Base-by-base conservation (phyloP, 1,284 basidiomycete genomes). In the Ceratorhiza oryzae-sativae region DNA sequence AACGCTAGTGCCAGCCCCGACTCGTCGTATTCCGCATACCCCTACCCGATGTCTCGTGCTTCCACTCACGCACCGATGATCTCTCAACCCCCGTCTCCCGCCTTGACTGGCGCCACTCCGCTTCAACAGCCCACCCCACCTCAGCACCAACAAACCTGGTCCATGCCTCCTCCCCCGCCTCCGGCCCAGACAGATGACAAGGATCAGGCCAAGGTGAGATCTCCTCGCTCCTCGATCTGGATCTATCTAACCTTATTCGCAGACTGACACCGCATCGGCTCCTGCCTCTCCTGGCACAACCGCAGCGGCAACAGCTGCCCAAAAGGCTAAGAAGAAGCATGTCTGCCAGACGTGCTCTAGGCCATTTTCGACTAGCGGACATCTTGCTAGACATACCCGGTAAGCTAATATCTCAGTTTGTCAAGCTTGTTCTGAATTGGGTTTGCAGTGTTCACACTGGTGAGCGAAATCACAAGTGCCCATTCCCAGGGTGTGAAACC, bases 401-500 rank as follows among this genome's bases (percentile, higher is more conserved):
- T 67, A 55, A 15, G 63, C 42, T 30, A n/a, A 25, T 3, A 42
- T 46, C n/a, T 55, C 36, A 36, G 5, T 59, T 36, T 8, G n/a
- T 55, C 3, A 6, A 12, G 18, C 10, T 20, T 32, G 6, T 25
- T 27, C 61, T 67, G 13, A 67, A 30, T 20, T 51, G 23, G 79
- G 30, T 32, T 6, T 65, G 23, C 27, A 67, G 63, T 65, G 88
- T 93, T 12, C 92, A 94, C 81, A 94, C 92, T 8, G 91, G 92
- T 65, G 90, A 92, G 77, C 83, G 89, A 72, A 91, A 91, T 80
- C 90, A 92, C 82, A 90, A 87, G 71, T 93, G 90, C 76, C 91
- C 91, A 34, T 92, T 92, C 80, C 91, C 90, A 25, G 91, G 91
- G 41, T 93, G 91, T 78, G 89, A 92, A 75, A 92, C 90, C 1